Evolutionary conservation across 169 alveolate species (phyloP).

Genomic region (Perkinsus marinus): DNA sequence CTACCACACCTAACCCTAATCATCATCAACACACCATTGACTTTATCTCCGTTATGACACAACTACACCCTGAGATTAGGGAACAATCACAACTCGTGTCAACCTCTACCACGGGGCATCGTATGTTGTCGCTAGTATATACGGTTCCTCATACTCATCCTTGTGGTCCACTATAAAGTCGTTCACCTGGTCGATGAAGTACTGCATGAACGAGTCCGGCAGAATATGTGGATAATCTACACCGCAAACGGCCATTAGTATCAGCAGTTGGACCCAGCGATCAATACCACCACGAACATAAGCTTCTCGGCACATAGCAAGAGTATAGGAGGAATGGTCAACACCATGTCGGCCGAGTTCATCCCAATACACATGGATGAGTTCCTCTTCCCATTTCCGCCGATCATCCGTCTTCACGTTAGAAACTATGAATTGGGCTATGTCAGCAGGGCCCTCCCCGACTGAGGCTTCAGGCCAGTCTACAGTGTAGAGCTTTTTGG

Average conservation of each 20-base stretch:
- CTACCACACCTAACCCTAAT: too few relatives aligned
- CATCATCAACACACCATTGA: too few relatives aligned
- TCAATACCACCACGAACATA: neutral
- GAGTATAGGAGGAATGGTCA: neutral
- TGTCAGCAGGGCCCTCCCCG: neutral
- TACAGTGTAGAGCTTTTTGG: neutral
- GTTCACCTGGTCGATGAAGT: neutral
- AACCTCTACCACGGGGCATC: neutral
- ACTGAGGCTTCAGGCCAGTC: neutral
- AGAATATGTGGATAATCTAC: neutral
- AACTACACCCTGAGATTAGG: too few relatives aligned
- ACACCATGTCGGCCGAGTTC: neutral
- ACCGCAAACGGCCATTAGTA: neutral
- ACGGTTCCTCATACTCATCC: neutral
- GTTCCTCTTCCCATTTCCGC: neutral
- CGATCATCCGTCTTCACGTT: neutral
- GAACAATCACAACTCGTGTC: too few relatives aligned
- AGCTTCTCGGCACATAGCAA: neutral
- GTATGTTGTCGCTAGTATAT: neutral
- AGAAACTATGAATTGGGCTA: neutral
- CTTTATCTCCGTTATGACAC: too few relatives aligned
- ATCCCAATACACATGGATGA: neutral
- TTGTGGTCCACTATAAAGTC: neutral
- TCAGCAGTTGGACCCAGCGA: neutral
- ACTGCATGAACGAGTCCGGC: neutral